Percentiles rank a stretch among this genome's conserved stretches.
Evolutionary conservation across 2,329 filamentous ascomycete species (phyloP).

Genomic region (Botrytis paeoniae): DNA sequence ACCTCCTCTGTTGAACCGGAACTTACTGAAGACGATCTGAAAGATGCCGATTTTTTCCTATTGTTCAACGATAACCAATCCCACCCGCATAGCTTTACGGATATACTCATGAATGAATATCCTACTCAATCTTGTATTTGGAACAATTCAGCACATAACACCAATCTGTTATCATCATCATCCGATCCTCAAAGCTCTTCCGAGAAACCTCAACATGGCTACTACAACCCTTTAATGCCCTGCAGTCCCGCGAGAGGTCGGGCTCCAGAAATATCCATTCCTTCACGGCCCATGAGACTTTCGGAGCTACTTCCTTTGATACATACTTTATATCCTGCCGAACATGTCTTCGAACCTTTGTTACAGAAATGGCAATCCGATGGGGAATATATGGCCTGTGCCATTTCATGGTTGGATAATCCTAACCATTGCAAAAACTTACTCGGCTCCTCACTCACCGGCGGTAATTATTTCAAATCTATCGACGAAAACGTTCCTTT

Average conservation of each 20-base stretch:
- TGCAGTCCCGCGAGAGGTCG: not conserved
- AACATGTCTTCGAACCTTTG: constrained; percentile 22
- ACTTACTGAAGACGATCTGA: not conserved
- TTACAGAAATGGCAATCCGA: constrained; percentile 26
- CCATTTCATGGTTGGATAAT: constrained; percentile 22
- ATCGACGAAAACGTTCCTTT: constrained; percentile 27
- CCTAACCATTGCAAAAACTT: constrained; percentile 18
- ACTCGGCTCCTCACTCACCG: constrained; percentile 14
- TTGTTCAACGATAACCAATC: not conserved
- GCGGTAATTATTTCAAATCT: constrained; percentile 25
- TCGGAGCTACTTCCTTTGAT: constrained; percentile 13
- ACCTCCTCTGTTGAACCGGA: not conserved
- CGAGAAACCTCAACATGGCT: not conserved
- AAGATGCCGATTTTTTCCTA: not conserved
- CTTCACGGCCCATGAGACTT: constrained; percentile 11
- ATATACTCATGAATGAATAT: not conserved
- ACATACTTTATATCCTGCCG: not conserved
- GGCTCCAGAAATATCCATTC: not conserved
- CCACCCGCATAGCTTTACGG: not conserved
- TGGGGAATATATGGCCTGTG: constrained; percentile 21
- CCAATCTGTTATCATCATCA: not conserved
- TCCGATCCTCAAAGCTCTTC: not conserved
- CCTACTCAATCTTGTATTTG: not conserved
- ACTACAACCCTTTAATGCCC: not conserved
- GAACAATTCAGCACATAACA: not conserved